A percentile compares a stretch with the other conserved stretches of the same genome.
These are phyloP conservation scores for Lanmaoa pseudosensibilis DNA, from an alignment of 768 basidiomycete genomes.

Conservation along the genomic window DNA sequence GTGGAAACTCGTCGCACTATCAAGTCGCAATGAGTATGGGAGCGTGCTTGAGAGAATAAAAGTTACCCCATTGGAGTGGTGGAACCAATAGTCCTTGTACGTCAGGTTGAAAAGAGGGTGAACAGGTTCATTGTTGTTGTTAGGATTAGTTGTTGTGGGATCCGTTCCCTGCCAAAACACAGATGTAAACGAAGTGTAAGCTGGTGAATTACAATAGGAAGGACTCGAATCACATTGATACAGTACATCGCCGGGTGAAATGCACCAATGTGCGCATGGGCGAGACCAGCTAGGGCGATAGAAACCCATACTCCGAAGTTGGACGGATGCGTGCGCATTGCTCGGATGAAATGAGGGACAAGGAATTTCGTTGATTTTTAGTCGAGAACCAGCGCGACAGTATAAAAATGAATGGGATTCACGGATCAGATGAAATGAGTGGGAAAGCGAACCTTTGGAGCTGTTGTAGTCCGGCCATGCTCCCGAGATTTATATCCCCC, in stretches of 20 bases:
- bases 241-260: conserved; percentile 1
- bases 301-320: conserved; percentile 1
- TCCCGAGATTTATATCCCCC: conserved; percentile 6
- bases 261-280: background rate
- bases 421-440: background rate
- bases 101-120: background rate
- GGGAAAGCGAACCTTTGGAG: background rate
- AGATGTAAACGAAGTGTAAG: background rate
- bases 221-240: conserved; percentile 3
- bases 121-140: background rate
- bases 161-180: conserved; percentile 4
- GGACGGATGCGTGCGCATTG: conserved; percentile 1
- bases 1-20: conserved; percentile 5
- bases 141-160: background rate
- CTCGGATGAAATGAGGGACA: background rate
- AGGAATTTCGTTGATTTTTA: background rate
- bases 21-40: background rate
- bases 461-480: background rate
- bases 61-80: background rate
- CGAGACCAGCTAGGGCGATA: conserved; percentile 13
- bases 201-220: background rate
- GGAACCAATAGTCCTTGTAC: conserved; percentile 7
- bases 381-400: conserved; percentile 12
- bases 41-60: background rate
- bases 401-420: background rate